Base-by-base conservation (phyloP, 2,329 filamentous ascomycete genomes). In the Talaromyces islandicus region DNA sequence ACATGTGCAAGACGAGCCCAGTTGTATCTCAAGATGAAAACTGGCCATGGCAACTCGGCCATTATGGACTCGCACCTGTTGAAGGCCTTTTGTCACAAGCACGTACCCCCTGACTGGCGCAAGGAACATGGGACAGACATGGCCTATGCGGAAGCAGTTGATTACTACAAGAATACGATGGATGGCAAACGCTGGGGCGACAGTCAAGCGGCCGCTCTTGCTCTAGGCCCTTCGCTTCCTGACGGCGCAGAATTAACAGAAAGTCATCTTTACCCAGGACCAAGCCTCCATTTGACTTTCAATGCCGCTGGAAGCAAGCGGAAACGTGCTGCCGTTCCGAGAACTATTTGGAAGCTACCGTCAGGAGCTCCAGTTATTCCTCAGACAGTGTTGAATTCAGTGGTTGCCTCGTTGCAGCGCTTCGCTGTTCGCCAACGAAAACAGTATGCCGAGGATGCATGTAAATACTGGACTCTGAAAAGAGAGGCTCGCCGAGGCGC, bases 381-480 rank as follows among this genome's bases (percentile, higher is more conserved):
- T 0, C 88, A 92, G 65, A 87, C 90, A 2, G 89, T 97, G 3
- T 92, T 92, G 63, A 89, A 93, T 65, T 87, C 88, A 29, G 91
- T 99, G 24, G 90, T 96, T 67, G 85, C 85, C 51, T 90, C 92
- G 0, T 82, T 99, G 35, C 85, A 88, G 63, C 87, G 91, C 54
- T 97, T 97, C 72, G 85, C 85, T n/a, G 81, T 90, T 38, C 86
- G 89, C 30, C 95, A 94, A 71, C 86, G 92, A 57, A 96, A 95
- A 71, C 92, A 97, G 62, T 99, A 91, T 72, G 88, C 95, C 2
- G 88, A 91, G 60, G 93, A 97, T 73, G 90, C 90, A 1, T 97
- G 93, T 77, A 92, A 91, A 67, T 99, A 97, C 76, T 99, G 94
- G 94, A 97, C 94, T 0, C 76, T 99, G 64, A 99, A 99, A 78